phyloP scores from a whole-genome alignment of 495 filamentous ascomycete species.

The Tetracladium marchalianum region DNA sequence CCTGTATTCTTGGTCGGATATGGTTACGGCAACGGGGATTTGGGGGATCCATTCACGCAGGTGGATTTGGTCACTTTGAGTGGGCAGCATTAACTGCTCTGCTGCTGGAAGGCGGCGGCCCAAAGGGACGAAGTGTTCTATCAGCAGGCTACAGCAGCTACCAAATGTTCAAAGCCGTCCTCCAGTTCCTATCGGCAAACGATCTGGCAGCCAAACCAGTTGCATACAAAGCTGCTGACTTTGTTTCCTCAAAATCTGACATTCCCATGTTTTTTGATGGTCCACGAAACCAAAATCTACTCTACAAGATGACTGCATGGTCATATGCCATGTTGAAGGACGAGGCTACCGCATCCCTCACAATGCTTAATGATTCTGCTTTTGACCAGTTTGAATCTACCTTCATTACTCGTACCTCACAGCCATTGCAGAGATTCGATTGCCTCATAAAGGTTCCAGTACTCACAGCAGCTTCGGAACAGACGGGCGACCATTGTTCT shows the following conservation, averaged over 20 bases:
- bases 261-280: slow-evolving; percentile 54
- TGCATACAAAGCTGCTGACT: slow-evolving; percentile 34
- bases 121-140: slow-evolving; percentile 57
- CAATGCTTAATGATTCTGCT: slow-evolving; percentile 61
- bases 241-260: slow-evolving; percentile 24
- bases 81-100: slow-evolving; percentile 74
- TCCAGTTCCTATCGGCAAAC: slow-evolving; percentile 70
- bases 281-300: slow-evolving; percentile 61
- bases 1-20: slow-evolving; percentile 72
- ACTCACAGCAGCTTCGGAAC: background rate
- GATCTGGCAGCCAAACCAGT: slow-evolving; percentile 58
- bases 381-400: slow-evolving; percentile 73
- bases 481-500: slow-evolving; percentile 13
- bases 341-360: slow-evolving; percentile 60
- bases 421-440: slow-evolving; percentile 65
- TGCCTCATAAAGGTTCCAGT: slow-evolving; percentile 31
- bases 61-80: slow-evolving; percentile 91
- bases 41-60: slow-evolving; percentile 49
- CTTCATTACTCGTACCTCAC: slow-evolving; percentile 66
- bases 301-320: slow-evolving; percentile 88
- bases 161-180: slow-evolving; percentile 83
- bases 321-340: slow-evolving; percentile 61
- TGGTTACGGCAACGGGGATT: slow-evolving; percentile 90
- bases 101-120: slow-evolving; percentile 64
- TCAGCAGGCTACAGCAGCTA: slow-evolving; percentile 77